Evolutionary conservation across 371 early-diverging fungal species (phyloP), one percentile per base, ranked within the genome.

Genomic region (Apophysomyces sp.): DNA sequence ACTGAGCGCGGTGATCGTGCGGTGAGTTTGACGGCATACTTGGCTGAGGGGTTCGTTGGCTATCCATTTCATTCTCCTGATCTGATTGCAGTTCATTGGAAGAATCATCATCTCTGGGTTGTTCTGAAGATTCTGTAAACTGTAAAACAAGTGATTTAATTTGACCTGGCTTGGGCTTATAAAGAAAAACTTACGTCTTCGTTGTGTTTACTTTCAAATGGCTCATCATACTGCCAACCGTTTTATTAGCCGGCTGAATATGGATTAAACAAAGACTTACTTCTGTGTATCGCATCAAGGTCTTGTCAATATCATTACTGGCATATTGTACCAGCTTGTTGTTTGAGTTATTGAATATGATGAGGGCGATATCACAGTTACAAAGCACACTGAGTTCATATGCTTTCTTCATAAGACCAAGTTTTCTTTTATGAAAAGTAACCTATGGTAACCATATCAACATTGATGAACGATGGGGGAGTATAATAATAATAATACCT

Each of bases 351-450:
- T 91, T 89, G 78, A 97, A 95, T 63, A 98, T 93, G 61, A 97
- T 92, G 9, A 98, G 80, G 0, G 92, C 96, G 36, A 99, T 93
- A 73, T 99, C 97, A 75, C 97, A 95, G 69, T 94, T 95, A 81
- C 99, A 99, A 26, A 99, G 87, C 1, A 96, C 94, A 66, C 90
- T 90, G 21, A 99, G 89, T 76, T 99, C 99, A 81, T 95, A 97
- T 0, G 99, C 98, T 78, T 99, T 99, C 80, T 99, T 99, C 94
- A 99, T 95, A 53, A 99, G 84, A 12, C 99, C 99, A 61, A 91
- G 89, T 81, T 99, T 99, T 67, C 99, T 88, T 76, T 99, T 99
- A 57, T 93, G 85, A 80, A 99, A 99, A 7, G 99, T 98, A 37
- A 97, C 97, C 87, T 92, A 57, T 15, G 21, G 15, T 37, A 27